Evolutionary conservation across 2,329 filamentous ascomycete genomes (phyloP).

Genomic region (Scopulariopsis brevicaulis): DNA sequence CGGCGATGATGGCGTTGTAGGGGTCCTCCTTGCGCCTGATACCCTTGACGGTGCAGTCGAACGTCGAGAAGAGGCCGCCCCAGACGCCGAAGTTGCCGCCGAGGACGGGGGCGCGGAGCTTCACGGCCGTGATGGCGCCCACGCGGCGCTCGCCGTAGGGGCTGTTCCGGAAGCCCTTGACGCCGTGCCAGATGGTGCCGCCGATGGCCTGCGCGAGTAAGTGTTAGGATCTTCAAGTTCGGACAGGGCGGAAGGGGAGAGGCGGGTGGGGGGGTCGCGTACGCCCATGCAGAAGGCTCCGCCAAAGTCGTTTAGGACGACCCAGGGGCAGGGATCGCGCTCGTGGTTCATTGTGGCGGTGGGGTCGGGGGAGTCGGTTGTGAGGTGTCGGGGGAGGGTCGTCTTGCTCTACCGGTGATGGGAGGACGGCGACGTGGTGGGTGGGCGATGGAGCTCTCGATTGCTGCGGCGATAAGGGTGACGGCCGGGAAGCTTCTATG

Average conservation of each 20-base stretch:
- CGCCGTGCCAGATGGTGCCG: constrained; percentile 87
- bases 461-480: not conserved
- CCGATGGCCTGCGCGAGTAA: constrained; percentile 47
- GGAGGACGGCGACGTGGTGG: not conserved
- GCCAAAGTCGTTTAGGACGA: constrained; percentile 93
- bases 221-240: not conserved
- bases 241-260: not conserved
- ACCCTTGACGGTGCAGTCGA: constrained; percentile 94
- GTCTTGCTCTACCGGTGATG: not conserved
- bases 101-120: constrained; percentile 89
- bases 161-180: constrained; percentile 86
- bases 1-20: constrained; percentile 94
- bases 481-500: not conserved
- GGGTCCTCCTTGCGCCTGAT: constrained; percentile 93
- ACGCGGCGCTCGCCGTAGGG: constrained; percentile 91
- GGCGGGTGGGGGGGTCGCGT: constrained; percentile 23
- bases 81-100: constrained; percentile 98
- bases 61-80: constrained; percentile 92
- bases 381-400: not conserved
- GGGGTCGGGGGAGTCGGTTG: not conserved
- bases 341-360: constrained; percentile 70
- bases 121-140: constrained; percentile 92
- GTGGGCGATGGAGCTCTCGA: not conserved
- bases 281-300: constrained; percentile 96
- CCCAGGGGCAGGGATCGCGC: constrained; percentile 93